Conservation (phyloP, 306 rosid species). For the Amphicarpaea edgeworthii region DNA sequence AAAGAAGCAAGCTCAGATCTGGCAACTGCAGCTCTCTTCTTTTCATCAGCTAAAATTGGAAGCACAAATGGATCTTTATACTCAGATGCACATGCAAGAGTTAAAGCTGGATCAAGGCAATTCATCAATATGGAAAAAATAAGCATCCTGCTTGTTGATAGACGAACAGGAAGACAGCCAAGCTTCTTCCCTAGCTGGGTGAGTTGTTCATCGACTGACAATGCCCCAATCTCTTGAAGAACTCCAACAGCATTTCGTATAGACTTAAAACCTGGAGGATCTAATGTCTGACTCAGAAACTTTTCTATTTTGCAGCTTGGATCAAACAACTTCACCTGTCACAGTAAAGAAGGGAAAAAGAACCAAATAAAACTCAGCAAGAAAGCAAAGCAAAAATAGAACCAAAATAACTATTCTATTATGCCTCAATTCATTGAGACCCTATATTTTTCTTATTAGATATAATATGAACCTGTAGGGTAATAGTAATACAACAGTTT, state of each 20-base stretch:
- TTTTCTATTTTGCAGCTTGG: slow-evolving; percentile 68
- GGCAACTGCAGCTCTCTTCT: slow-evolving; percentile 65
- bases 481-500: too few relatives aligned
- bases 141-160: slow-evolving; percentile 80
- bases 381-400: too few relatives aligned
- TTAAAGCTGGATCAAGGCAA: slow-evolving; percentile 90
- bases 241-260: slow-evolving; percentile 67
- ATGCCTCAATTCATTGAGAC: not conserved
- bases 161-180: slow-evolving; percentile 83
- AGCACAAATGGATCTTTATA: slow-evolving; percentile 70
- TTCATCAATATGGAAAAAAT: slow-evolving; percentile 81
- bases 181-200: slow-evolving; percentile 78
- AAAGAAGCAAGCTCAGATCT: slow-evolving; percentile 71
- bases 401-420: not conserved
- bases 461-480: not conserved
- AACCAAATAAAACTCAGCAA: not conserved
- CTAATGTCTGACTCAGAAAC: slow-evolving; percentile 69
- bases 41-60: slow-evolving; percentile 67
- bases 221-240: slow-evolving; percentile 86
- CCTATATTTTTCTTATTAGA: not conserved
- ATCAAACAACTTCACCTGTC: slow-evolving; percentile 80
- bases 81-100: slow-evolving; percentile 80
- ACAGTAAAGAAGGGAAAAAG: not conserved
- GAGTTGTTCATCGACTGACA: slow-evolving; percentile 70
- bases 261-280: slow-evolving; percentile 76